Percentiles rank a stretch among this genome's conserved stretches.
Conservation (phyloP, 306 rosid species). For the Lathyrus oleraceus region DNA sequence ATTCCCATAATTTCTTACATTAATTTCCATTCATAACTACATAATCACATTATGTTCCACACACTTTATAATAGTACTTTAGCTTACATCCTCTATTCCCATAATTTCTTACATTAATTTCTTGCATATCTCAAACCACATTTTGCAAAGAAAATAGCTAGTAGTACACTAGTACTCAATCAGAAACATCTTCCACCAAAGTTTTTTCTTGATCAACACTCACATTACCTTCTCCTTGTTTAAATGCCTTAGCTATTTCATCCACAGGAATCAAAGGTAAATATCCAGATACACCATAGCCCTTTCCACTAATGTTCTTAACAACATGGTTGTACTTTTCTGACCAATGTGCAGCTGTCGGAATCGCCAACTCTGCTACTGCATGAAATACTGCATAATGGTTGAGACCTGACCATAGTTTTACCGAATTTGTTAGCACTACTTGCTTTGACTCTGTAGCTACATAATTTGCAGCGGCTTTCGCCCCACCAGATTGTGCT, state of each 20-base stretch:
- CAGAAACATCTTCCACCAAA: constrained; percentile 26
- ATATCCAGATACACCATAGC: constrained; percentile 45
- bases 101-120: constrained; percentile 32
- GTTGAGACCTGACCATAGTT: constrained; percentile 52
- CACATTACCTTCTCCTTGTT: constrained; percentile 45
- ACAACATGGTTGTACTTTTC: constrained; percentile 63
- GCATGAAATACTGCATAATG: constrained; percentile 47
- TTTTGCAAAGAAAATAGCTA: constrained; percentile 1
- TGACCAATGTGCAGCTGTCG: constrained; percentile 47
- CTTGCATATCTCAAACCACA: constrained; percentile 1
- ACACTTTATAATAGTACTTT: background rate
- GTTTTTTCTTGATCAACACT: constrained; percentile 28
- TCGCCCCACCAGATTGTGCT: constrained; percentile 63
- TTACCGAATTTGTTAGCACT: constrained; percentile 42
- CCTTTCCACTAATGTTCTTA: constrained; percentile 47
- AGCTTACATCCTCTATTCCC: constrained; percentile 23
- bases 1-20: constrained; percentile 35
- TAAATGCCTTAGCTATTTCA: constrained; percentile 56
- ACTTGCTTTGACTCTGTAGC: constrained; percentile 58
- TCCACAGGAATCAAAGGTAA: constrained; percentile 74
- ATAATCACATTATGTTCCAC: constrained; percentile 5
- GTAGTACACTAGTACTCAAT: constrained; percentile 31
- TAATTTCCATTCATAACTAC: background rate
- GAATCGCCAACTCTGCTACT: constrained; percentile 56
- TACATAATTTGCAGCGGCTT: constrained; percentile 53